Conservation (phyloP, 2,329 filamentous ascomycete genomes). For the Catunica adiposa region DNA sequence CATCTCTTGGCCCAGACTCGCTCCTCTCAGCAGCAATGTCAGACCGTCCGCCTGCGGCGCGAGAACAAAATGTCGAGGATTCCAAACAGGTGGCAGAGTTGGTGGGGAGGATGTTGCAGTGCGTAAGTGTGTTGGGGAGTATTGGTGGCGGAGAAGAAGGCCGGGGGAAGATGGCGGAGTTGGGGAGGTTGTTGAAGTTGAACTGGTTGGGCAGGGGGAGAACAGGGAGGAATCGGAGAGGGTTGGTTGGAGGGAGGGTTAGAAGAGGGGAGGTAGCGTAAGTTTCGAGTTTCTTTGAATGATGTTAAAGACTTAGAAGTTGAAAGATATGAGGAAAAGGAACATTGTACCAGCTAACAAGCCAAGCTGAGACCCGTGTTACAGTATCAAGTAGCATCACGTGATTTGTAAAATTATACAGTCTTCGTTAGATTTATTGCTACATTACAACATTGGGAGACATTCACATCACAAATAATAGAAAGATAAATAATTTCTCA, state of each 20-base stretch:
- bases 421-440: too few species aligned
- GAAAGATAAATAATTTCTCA: not conserved
- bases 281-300: not conserved
- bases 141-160: constrained; percentile 50
- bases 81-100: constrained; percentile 79
- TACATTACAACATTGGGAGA: too few species aligned
- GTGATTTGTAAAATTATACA: not conserved
- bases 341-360: too few species aligned
- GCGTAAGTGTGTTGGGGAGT: constrained; percentile 74
- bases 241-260: constrained; percentile 61
- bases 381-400: not conserved
- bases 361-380: too few species aligned
- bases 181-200: constrained; percentile 78
- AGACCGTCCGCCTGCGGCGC: not conserved
- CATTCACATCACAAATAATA: not conserved
- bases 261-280: constrained; percentile 27
- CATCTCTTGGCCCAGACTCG: constrained; percentile 13
- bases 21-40: not conserved
- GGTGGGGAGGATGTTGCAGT: constrained; percentile 89
- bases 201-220: constrained; percentile 90
- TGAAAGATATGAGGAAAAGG: too few species aligned
- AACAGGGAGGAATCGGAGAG: constrained; percentile 74
- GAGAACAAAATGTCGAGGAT: constrained; percentile 29
- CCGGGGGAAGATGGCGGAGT: constrained; percentile 63
- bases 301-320: too few species aligned